Evolutionary conservation across 345 rosid genomes (phyloP), one percentile per base, ranked within the genome.

Genomic region (Mallotus nudiflorus): DNA sequence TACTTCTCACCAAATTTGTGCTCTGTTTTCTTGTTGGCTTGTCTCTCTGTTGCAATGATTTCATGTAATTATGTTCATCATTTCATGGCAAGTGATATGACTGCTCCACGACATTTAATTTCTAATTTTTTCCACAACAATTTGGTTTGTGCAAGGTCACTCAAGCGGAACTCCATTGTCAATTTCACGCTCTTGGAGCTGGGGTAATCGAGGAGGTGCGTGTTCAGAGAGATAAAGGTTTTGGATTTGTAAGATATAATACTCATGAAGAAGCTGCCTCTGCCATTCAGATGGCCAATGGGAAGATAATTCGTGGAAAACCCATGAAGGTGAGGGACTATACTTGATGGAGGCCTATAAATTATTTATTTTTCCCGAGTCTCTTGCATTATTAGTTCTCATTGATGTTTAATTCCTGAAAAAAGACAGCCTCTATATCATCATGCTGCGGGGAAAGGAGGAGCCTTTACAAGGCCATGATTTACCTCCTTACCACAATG

Each of bases 141-240:
- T 71, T 69, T 69, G 37, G 29, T 53, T 40, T 49, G 51, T 54
- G 49, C 13, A 27, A 84, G 85, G 84, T 82, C 18, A 77, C 84
- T 28, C 82, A 82, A 75, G 80, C 69, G 59, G 85, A 85, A 59
- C 81, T 85, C 59, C 88, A 85, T 73, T 80, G 77, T 67, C 88
- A 82, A 62, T 85, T 85, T 57, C 81, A 82, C 74, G 75, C 80
- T 20, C 83, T 85, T 68, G 84, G 85, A 46, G 85, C 78, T 70
- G 88, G 85, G 31, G 75, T 78, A 5, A 80, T 85, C 3, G 88
- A 82, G 62, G 88, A 85, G 57, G 83, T 85, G 44, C 84, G 85
- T 12, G 69, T 82, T 24, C 85, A 85, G 66, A 77, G 88, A 69
- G 88, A 82, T 73, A 84, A 84, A 80, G 88, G 88, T 51, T 84